Base-by-base conservation (phyloP, 768 basidiomycete genomes). In the Hygrophorus pudorinus region DNA sequence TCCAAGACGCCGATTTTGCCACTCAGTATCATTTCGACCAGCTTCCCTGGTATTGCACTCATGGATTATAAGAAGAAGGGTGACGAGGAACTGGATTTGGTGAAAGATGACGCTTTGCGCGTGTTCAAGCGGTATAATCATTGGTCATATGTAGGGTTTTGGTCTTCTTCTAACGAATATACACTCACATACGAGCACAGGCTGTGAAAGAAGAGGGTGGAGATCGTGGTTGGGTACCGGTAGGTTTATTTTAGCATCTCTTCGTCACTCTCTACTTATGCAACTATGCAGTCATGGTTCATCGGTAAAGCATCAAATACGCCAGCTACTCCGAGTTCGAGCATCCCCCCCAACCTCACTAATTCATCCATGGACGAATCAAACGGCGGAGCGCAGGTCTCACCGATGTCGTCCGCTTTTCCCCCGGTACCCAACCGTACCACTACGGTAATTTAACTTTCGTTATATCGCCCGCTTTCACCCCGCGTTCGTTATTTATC, bases 71-170 rank as follows among this genome's bases (percentile, higher is more conserved):
- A 78, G 63, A 86, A 86, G 65, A 88, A 91, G 55, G 92, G 91
- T 1, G 85, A 88, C 3, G 93, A 96, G 52, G 94, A 98, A 63
- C 66, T 98, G 47, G 81, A 87, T 53, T 66, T 98, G 33, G 75
- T 73, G 40, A 96, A 94, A 59, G 92, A 93, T 52, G 90, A 97
- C 58, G 66, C 77, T 16, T 56, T 99, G 50, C 72, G 90, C 51
- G 93, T 99, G 33, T 96, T 97, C 67, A 98, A 98, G 70, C 76
- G 93, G 51, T 98, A 98, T 60, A 96, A 94, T 49, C 92, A 97
- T 64, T 97, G 93, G 91, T 89, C 86, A 61, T 92, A 91, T 65
- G 86, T 88, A 24, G 57, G 44, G 74, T 65, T 42, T 20, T 46
- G 41, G 46, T 39, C 50, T 37, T 31, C 14, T 35, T 17, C 16